A percentile compares a stretch with the other conserved stretches of the same genome.
These are phyloP conservation scores for Populus hybrid DNA, from an alignment of 441 rosid species.

Conservation along the genomic window DNA sequence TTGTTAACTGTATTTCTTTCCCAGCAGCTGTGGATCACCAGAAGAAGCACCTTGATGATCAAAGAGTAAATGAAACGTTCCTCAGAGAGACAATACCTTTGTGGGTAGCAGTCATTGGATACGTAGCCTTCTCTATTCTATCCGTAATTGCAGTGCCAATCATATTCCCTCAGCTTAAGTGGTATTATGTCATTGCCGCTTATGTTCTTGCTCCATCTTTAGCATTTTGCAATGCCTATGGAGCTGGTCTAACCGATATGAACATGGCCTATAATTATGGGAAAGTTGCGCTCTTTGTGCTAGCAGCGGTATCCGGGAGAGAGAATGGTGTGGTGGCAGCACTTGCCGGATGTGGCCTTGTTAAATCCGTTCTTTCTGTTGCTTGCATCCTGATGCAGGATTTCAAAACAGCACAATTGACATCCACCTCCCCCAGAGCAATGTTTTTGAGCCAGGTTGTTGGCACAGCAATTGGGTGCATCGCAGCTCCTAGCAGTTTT, in stretches of 20 bases:
- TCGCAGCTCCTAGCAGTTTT: conserved; percentile 54
- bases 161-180: conserved; percentile 68
- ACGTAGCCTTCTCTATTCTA: conserved; percentile 38
- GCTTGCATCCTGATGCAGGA: conserved; percentile 76
- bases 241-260: conserved; percentile 68
- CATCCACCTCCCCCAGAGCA: conserved; percentile 60
- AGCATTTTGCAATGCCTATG: conserved; percentile 72
- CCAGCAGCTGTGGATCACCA: conserved; percentile 18
- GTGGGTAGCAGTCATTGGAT: conserved; percentile 52
- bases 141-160: conserved; percentile 48
- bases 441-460: conserved; percentile 67
- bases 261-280: conserved; percentile 81
- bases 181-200: conserved; percentile 56
- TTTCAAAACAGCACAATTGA: conserved; percentile 60
- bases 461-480: conserved; percentile 56
- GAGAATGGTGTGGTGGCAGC: conserved; percentile 57
- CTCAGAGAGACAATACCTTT: conserved; percentile 57
- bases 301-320: conserved; percentile 57
- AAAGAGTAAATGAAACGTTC: conserved; percentile 46
- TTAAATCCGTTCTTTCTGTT: conserved; percentile 59
- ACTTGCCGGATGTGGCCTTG: conserved; percentile 61
- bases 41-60: conserved; percentile 21
- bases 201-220: conserved; percentile 62
- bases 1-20: background rate
- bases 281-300: conserved; percentile 58